Conservation (phyloP, 495 filamentous ascomycete species). For the Massariosphaeria phaeospora region DNA sequence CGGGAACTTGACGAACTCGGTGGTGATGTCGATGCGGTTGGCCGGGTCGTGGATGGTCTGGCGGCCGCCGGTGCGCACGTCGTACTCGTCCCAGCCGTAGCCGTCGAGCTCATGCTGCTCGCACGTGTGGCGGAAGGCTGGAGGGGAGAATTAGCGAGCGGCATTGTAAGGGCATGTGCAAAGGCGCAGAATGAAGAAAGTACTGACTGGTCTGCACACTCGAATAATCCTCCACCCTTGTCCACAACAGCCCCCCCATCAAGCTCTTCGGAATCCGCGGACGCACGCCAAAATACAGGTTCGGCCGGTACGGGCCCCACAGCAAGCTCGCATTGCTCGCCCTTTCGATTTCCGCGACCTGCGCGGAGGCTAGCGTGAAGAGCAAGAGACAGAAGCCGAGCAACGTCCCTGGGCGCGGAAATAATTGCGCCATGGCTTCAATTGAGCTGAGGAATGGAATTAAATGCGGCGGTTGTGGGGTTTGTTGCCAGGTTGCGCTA, state of each 20-base stretch:
- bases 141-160: no score
- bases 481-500: no score
- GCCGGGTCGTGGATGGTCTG: slow-evolving; percentile 85
- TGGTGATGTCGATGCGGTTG: slow-evolving; percentile 84
- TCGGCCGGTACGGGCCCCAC: slow-evolving; percentile 95
- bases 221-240: slow-evolving; percentile 73
- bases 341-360: slow-evolving; percentile 37
- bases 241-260: slow-evolving; percentile 82
- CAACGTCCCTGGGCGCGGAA: not conserved
- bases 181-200: not conserved
- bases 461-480: no score
- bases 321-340: slow-evolving; percentile 78
- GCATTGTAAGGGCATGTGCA: not conserved
- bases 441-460: not conserved
- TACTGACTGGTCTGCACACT: slow-evolving; percentile 73
- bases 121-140: slow-evolving; percentile 89
- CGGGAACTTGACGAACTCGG: slow-evolving; percentile 87
- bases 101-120: slow-evolving; percentile 95
- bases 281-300: slow-evolving; percentile 90
- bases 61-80: slow-evolving; percentile 75
- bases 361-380: slow-evolving; percentile 11
- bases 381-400: not conserved
- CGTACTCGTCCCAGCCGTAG: slow-evolving; percentile 97
- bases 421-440: slow-evolving; percentile 1
- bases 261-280: slow-evolving; percentile 84